Conservation (phyloP, 2,329 filamentous ascomycete species). For the Dothistroma pini region DNA sequence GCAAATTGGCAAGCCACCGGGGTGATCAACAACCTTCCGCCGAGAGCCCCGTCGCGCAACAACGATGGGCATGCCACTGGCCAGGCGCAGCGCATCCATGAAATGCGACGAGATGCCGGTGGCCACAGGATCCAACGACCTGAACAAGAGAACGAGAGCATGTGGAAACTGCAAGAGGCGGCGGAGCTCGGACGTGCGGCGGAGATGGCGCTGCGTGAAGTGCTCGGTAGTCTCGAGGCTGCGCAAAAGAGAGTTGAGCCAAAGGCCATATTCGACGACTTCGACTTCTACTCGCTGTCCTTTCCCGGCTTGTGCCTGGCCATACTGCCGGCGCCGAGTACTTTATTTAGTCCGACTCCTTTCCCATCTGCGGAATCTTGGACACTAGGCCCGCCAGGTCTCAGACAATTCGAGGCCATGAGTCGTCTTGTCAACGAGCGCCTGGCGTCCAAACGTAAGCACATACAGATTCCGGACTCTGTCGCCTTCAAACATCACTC, state of each 20-base stretch:
- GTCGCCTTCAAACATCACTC: constrained; percentile 66
- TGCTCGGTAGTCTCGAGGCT: constrained; percentile 75
- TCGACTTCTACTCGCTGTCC: constrained; percentile 79
- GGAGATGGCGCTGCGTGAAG: constrained; percentile 78
- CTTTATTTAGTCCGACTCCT: constrained; percentile 75
- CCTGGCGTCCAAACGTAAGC: constrained; percentile 34
- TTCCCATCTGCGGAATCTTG: constrained; percentile 76
- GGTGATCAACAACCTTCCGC: constrained; percentile 69
- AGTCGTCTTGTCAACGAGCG: constrained; percentile 28
- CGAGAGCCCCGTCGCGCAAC: constrained; percentile 26
- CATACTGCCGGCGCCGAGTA: constrained; percentile 74
- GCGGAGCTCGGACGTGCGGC: constrained; percentile 77
- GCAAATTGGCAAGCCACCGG: constrained; percentile 73
- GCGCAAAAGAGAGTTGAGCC: constrained; percentile 60
- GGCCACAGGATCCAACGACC: constrained; percentile 28
- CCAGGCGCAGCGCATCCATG: constrained; percentile 28
- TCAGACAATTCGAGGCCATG: constrained; percentile 70
- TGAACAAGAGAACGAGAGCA: constrained; percentile 61
- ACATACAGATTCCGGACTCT: constrained; percentile 45
- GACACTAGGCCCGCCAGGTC: constrained; percentile 71
- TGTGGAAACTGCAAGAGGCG: constrained; percentile 52
- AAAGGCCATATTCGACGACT: constrained; percentile 58
- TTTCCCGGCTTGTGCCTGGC: constrained; percentile 82
- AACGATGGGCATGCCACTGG: constrained; percentile 25
- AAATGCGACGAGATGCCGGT: constrained; percentile 29